Conservation (phyloP, 768 basidiomycete genomes). For the Pholiota conissans region DNA sequence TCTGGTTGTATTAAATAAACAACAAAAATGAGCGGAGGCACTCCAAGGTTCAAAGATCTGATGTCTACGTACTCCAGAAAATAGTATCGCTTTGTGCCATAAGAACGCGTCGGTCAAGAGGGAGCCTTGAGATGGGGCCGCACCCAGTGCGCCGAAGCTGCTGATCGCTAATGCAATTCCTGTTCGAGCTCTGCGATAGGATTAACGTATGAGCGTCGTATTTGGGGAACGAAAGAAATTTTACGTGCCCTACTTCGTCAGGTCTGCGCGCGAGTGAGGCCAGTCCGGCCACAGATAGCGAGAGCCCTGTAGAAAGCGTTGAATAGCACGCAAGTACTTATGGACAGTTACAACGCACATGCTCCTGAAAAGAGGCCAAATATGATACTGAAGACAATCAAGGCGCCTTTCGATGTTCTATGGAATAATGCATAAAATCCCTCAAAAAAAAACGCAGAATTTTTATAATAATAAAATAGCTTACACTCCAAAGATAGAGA, state of each 20-base stretch:
- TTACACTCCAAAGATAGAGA: slow-evolving; percentile 34
- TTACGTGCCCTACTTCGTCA: slow-evolving; percentile 34
- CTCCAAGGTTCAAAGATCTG: slow-evolving; percentile 16
- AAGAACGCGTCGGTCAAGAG: slow-evolving; percentile 23
- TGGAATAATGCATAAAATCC: background rate
- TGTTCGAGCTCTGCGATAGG: slow-evolving; percentile 24
- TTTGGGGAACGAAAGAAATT: no score
- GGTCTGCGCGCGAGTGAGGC: slow-evolving; percentile 31
- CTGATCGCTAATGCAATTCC: slow-evolving; percentile 29
- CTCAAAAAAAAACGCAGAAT: no score
- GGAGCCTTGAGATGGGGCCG: slow-evolving; percentile 33
- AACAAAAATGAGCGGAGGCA: background rate
- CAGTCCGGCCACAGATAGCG: slow-evolving; percentile 29
- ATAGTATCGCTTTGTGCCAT: slow-evolving; percentile 29
- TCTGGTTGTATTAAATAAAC: background rate
- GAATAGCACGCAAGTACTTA: background rate
- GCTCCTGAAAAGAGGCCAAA: slow-evolving; percentile 48
- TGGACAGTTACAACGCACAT: slow-evolving; percentile 24
- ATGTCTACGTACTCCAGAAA: slow-evolving; percentile 28
- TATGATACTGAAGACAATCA: slow-evolving; percentile 38
- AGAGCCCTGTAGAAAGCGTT: slow-evolving; percentile 28
- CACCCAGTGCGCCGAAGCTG: slow-evolving; percentile 29
- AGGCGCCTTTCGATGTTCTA: slow-evolving; percentile 19
- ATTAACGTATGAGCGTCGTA: no score
- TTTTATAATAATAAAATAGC: slow-evolving; percentile 4